These are phyloP conservation scores for Bolboschoenus planiculmis DNA, from an alignment of 176 grass and related monocot species.

Conservation along the genomic window DNA sequence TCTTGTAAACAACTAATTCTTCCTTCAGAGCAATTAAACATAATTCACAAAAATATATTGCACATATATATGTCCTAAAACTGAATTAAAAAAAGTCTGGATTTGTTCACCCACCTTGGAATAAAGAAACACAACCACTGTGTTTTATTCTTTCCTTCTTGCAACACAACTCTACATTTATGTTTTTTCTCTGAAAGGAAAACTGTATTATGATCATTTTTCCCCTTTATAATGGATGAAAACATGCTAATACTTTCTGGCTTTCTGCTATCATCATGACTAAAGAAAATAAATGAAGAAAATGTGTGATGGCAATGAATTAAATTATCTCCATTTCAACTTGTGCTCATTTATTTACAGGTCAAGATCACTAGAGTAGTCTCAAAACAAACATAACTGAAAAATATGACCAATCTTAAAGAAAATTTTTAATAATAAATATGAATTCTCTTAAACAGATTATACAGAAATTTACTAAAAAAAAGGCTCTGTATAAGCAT, in stretches of 20 bases:
- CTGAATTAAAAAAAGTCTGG: neutral
- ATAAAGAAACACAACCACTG: neutral
- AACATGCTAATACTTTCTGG: neutral
- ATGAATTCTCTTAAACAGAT: neutral
- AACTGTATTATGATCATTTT: neutral
- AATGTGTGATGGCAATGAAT: neutral
- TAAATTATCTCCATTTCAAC: neutral
- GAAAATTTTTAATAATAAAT: neutral
- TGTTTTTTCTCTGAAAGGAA: neutral
- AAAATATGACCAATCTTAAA: neutral
- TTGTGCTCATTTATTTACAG: too few relatives aligned
- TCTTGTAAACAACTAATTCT: too few relatives aligned
- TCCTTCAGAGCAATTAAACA: too few relatives aligned
- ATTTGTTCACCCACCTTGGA: neutral
- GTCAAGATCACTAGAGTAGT: too few relatives aligned
- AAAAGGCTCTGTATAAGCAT: too few relatives aligned
- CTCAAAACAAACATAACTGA: too few relatives aligned
- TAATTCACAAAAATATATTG: too few relatives aligned
- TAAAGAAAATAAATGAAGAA: neutral
- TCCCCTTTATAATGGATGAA: neutral
- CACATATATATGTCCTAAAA: too few relatives aligned
- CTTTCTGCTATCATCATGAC: neutral
- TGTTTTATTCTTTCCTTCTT: neutral
- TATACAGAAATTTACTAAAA: neutral
- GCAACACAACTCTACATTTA: neutral